Percentiles rank a stretch among this genome's conserved stretches.
Evolutionary conservation across 306 rosid species (phyloP).

Genomic region (Gleditsia sinensis): DNA sequence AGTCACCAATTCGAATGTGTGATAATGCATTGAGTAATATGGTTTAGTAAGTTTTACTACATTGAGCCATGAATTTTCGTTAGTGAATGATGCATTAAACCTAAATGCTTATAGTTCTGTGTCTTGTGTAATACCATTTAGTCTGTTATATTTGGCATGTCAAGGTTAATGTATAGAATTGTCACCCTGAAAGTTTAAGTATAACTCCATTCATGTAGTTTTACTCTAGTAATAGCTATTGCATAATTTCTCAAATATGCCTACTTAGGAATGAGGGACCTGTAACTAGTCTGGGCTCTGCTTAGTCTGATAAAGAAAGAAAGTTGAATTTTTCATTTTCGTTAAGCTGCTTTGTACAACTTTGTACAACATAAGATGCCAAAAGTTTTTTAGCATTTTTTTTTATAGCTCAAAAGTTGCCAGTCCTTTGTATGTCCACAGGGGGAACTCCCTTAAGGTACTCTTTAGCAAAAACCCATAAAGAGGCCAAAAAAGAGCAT

Average conservation of each 20-base stretch:
- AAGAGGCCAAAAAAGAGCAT: too few relatives aligned
- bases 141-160: background rate
- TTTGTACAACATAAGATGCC: too few relatives aligned
- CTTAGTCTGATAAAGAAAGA: background rate
- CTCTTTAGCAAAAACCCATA: too few relatives aligned
- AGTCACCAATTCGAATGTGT: background rate
- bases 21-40: background rate
- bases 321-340: background rate
- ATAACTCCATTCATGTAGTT: background rate
- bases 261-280: background rate
- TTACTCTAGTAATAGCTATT: background rate
- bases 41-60: background rate
- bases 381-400: too few relatives aligned
- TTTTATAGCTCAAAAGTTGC: too few relatives aligned
- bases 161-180: background rate
- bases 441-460: too few relatives aligned
- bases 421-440: too few relatives aligned
- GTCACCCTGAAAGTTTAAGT: background rate
- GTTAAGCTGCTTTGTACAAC: background rate
- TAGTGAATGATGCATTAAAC: background rate
- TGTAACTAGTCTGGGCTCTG: background rate
- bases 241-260: background rate
- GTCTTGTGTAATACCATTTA: background rate
- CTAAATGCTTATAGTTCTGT: background rate
- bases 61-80: background rate